phyloP scores from a whole-genome alignment of 257 asterid genomes.

The Capsicum rhomboideum region DNA sequence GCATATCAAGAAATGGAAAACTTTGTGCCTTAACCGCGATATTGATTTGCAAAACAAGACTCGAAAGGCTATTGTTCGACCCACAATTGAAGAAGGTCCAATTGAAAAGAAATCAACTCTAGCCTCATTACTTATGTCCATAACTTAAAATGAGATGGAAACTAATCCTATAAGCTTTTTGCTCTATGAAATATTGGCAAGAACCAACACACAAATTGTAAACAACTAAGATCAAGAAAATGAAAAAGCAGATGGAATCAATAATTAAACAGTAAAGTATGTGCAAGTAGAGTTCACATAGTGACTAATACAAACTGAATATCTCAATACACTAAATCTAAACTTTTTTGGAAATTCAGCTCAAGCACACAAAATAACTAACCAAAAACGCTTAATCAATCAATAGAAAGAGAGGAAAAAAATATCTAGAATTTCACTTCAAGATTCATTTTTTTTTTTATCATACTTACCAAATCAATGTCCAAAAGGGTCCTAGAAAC shows the following conservation, averaged over 20 bases:
- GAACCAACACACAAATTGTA: neutral
- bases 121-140: constrained; percentile 85
- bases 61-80: constrained; percentile 61
- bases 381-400: neutral
- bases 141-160: constrained; percentile 9
- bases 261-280: neutral
- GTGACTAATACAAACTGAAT: neutral
- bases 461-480: neutral
- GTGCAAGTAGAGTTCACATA: constrained; percentile 5
- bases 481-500: constrained; percentile 8
- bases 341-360: neutral
- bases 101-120: constrained; percentile 54
- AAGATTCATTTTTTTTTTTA: constrained; percentile 5
- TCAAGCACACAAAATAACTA: neutral
- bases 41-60: constrained; percentile 59
- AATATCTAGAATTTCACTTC: neutral
- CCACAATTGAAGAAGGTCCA: constrained; percentile 65
- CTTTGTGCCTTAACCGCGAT: constrained; percentile 48
- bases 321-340: neutral
- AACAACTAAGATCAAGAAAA: neutral
- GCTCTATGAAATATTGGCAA: neutral
- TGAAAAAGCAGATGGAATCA: neutral
- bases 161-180: neutral
- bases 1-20: constrained; percentile 20
- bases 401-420: neutral